Base-by-base conservation (phyloP, 108 stramenopile species). In the Pseudonitzschia delicatissima region DNA sequence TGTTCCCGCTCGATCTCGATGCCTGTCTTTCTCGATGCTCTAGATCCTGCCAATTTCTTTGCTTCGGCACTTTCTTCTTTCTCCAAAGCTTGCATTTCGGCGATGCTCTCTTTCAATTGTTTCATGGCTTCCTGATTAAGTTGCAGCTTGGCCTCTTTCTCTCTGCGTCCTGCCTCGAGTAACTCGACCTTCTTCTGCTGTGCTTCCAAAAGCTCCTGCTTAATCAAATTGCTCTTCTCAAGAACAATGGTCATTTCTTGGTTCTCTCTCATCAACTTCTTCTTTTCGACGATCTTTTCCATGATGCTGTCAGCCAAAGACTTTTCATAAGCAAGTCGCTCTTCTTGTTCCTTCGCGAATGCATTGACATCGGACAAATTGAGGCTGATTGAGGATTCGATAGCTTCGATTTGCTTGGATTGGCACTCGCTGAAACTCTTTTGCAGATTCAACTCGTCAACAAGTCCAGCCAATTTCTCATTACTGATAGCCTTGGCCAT, bases 141-240 rank as follows among this genome's bases (percentile, higher is more conserved):
- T 31, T 61, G 31, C 39, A 55, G 7, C 20, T 61, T 21, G 15
- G 7, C 23, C 39, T 63, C 70, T 28, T 63, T 71, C 55, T 62
- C 62, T 40, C 59, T 45, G 2, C 51, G 62, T 4, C 15, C 37
- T 63, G 18, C 34, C 13, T 63, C 62, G 5, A 71, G 35, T 15
- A 18, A 18, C 59, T 69, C 60, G 8, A 69, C 59, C 57, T 68
- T 68, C 55, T 58, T 55, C 39, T 68, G 67, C 25, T 68, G 67
- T 17, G 31, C 53, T 40, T 57, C 57, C 36, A 68, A 52, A 5
- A 68, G 42, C 21, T 68, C 28, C 18, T 68, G 57, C 42, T 68
- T 68, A 39, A 55, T 68, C 42, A 36, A 4, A 55, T 68, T 68
- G 20, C 67, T 68, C n/a, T 40, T 57, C 57, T 57, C 67, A 23